Evolutionary conservation across 345 rosid genomes (phyloP).

Genomic region (Cardamine resedifolia): DNA sequence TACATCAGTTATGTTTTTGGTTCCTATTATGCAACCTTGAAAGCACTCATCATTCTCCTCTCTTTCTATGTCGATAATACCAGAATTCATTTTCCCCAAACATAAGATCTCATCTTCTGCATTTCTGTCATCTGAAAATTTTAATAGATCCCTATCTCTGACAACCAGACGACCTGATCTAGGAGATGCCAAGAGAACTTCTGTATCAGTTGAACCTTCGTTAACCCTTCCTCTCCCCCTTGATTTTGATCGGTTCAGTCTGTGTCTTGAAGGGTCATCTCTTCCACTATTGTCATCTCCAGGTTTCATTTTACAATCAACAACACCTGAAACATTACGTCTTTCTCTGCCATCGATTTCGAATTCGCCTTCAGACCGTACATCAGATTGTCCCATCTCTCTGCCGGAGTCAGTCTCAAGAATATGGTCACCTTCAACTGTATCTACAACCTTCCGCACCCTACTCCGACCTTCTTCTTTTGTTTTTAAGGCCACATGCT

Average conservation of each 20-base stretch:
- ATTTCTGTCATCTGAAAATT: conserved; percentile 52
- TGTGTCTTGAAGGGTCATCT: conserved; percentile 76
- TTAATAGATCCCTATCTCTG: conserved; percentile 55
- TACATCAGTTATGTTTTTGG: conserved; percentile 67
- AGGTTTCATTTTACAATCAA: conserved; percentile 54
- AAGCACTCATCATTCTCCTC: conserved; percentile 74
- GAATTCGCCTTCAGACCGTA: conserved; percentile 43
- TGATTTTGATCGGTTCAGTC: conserved; percentile 54
- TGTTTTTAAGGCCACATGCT: conserved; percentile 51
- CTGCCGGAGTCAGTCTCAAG: conserved; percentile 38
- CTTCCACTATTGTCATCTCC: conserved; percentile 72
- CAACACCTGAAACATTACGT: conserved; percentile 42
- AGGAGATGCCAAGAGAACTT: conserved; percentile 60
- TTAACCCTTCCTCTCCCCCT: conserved; percentile 68
- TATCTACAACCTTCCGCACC: conserved; percentile 62
- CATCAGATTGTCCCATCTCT: conserved; percentile 51
- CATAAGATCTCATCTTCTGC: conserved; percentile 50
- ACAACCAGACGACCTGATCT: conserved; percentile 59
- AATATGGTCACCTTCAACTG: conserved; percentile 52
- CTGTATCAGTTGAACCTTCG: conserved; percentile 62
- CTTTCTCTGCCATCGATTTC: conserved; percentile 58
- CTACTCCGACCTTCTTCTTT: conserved; percentile 82
- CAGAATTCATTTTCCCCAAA: conserved; percentile 45
- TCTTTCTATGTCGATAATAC: conserved; percentile 52
- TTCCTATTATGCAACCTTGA: conserved; percentile 78